A percentile compares a stretch with the other conserved stretches of the same genome.
phyloP scores from a whole-genome alignment of 1,284 basidiomycete species.

The Leccinum griseonigrum region DNA sequence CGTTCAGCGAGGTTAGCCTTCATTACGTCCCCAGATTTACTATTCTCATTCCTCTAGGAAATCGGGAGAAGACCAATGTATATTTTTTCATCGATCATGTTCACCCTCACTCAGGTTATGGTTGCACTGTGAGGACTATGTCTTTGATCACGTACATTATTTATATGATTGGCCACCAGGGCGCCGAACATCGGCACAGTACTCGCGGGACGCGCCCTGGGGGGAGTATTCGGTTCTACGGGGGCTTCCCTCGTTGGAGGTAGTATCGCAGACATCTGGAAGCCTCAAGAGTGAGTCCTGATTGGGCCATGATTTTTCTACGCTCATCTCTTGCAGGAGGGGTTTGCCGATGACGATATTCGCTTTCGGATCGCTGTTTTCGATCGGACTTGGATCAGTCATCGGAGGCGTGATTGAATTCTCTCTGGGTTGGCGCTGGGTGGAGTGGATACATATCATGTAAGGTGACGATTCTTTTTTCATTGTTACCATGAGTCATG shows the following conservation, averaged over 20 bases:
- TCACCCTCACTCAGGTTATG: conserved; percentile 39
- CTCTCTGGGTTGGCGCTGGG: conserved; percentile 63
- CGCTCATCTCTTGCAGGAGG: conserved; percentile 35
- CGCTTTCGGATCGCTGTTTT: conserved; percentile 43
- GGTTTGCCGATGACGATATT: conserved; percentile 59
- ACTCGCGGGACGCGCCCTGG: conserved; percentile 23
- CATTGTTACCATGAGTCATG: not conserved
- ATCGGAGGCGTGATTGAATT: conserved; percentile 58
- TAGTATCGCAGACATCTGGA: conserved; percentile 49
- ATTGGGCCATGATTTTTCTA: not conserved
- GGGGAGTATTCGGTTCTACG: conserved; percentile 40
- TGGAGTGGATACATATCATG: conserved; percentile 61
- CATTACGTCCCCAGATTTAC: not conserved
- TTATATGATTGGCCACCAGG: conserved; percentile 8
- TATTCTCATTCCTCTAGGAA: conserved; percentile 29
- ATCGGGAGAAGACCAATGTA: conserved; percentile 49
- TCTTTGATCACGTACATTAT: not conserved
- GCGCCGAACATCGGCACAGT: conserved; percentile 29
- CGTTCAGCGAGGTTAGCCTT: conserved; percentile 41
- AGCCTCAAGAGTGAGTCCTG: conserved; percentile 23
- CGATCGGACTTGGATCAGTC: conserved; percentile 53
- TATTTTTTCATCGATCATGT: conserved; percentile 38
- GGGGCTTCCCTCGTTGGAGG: conserved; percentile 63
- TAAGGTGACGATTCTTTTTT: conserved; percentile 24
- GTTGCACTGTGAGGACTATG: conserved; percentile 37